Evolutionary conservation across 2,329 filamentous ascomycete genomes (phyloP).

Genomic region (Colletotrichum incanum): DNA sequence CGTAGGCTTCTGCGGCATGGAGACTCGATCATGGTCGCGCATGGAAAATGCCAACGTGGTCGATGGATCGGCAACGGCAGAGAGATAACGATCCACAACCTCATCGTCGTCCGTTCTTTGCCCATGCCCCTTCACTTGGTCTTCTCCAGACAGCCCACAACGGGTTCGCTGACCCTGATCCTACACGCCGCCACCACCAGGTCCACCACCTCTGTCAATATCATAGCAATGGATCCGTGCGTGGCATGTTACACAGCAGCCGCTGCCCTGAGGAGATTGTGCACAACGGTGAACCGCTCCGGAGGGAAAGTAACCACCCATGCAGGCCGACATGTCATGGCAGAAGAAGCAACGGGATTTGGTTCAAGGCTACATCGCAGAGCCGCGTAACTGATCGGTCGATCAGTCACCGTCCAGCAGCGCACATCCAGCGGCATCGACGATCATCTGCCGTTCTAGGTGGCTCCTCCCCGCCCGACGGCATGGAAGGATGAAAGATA

Average conservation of each 20-base stretch:
- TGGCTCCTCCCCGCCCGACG: neutral
- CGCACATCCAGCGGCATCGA: neutral
- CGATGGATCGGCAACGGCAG: conserved; percentile 1
- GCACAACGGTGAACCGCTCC: neutral
- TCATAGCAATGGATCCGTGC: neutral
- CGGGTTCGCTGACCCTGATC: conserved; percentile 28
- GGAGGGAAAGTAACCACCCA: neutral
- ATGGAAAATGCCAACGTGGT: conserved; percentile 18
- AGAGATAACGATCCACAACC: neutral
- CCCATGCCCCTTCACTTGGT: neutral
- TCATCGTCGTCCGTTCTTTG: neutral
- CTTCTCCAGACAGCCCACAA: conserved; percentile 27
- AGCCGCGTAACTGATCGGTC: neutral
- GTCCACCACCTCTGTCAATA: neutral
- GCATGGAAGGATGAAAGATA: neutral
- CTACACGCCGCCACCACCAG: conserved; percentile 29
- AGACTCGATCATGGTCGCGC: neutral
- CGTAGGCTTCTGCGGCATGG: neutral
- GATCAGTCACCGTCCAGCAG: neutral
- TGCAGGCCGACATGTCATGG: neutral
- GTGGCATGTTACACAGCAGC: conserved; percentile 16
- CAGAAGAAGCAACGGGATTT: neutral
- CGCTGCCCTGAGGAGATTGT: neutral
- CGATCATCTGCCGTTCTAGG: neutral
- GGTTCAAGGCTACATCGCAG: neutral